These are phyloP conservation scores for Bimuria novae-zelandiae DNA, from an alignment of 2,329 filamentous ascomycete species.

Conservation along the genomic window DNA sequence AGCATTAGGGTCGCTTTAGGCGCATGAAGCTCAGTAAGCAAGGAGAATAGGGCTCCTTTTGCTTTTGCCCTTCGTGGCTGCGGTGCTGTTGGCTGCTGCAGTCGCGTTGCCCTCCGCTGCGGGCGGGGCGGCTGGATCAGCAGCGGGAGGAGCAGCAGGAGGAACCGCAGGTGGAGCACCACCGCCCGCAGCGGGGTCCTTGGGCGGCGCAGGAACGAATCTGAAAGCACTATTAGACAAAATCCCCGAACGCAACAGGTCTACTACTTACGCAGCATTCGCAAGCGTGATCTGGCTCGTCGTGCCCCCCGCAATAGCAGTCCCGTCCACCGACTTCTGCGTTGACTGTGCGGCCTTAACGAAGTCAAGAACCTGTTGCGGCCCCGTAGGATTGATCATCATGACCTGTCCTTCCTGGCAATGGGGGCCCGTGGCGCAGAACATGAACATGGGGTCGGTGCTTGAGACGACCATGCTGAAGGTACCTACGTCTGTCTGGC, in stretches of 20 bases:
- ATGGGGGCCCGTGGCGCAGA: constrained; percentile 27
- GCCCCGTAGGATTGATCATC: constrained; percentile 10
- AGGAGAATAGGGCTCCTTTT: not conserved
- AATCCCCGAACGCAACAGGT: not conserved
- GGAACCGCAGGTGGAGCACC: not conserved
- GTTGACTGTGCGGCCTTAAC: constrained; percentile 31
- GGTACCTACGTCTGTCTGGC: constrained; percentile 35
- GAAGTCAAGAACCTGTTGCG: constrained; percentile 34
- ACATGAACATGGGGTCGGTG: constrained; percentile 37
- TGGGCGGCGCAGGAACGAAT: not conserved
- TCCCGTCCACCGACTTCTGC: constrained; percentile 22
- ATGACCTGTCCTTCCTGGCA: constrained; percentile 3
- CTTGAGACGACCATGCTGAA: constrained; percentile 38
- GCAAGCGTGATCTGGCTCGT: constrained; percentile 27
- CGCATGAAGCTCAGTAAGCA: not conserved
- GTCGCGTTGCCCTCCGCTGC: not conserved
- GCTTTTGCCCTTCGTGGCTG: not conserved
- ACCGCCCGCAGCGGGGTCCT: not conserved
- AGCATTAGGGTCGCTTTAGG: too few relatives aligned
- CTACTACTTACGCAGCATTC: constrained; percentile 29
- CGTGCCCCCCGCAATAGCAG: constrained; percentile 15
- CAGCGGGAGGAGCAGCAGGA: not conserved
- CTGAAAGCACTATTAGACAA: not conserved
- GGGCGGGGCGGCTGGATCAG: not conserved
- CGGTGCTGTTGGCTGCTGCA: not conserved